Evolutionary conservation across 106 monocot genomes (phyloP), one percentile per base, ranked within the genome.

Genomic region (Dioscorea alata): DNA sequence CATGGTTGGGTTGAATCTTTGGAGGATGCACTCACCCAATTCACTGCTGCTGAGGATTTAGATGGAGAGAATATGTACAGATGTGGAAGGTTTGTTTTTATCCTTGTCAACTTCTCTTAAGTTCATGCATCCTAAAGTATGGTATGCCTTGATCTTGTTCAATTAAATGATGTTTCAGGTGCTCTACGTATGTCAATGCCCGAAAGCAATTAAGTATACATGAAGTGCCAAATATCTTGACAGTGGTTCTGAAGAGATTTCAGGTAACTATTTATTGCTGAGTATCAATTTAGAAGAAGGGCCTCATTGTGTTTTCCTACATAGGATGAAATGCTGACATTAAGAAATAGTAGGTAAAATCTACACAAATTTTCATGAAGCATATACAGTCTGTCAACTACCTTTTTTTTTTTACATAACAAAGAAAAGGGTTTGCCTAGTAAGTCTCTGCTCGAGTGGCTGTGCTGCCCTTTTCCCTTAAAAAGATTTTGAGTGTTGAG

Each of bases 1-100:
- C 85, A 89, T 76, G 96, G 92, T 42, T 92, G 96, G 96, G 96
- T 96, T 13, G 96, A 96, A 67, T 89, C 96, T 14, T 69, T 96
- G 60, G 84, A 96, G 74, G 92, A 96, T 78, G 96, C 91, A 48
- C 81, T 96, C 42, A 89, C 96, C 35, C 96, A 96, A 61, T 96
- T 96, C 75, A 96, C 96, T 66, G 82, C 96, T 58, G 79, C 89
- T 16, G 96, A 96, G 73, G 96, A 96, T 80, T 86, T 96, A 61
- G 96, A 96, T 89, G 96, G 96, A 15, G 96, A 96, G 22, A 96
- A 96, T 69, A 92, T 89, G 96, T 96, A 96, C 60, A 86, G 80
- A 86, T 96, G 96, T 79, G 92, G 92, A 81, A 96, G 96, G 96
- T 96, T 60, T 57, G 13, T 50, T 49, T 34, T 61, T 57, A 23